Evolutionary conservation across 441 rosid species (phyloP).

Genomic region (Corymbia citriodora): DNA sequence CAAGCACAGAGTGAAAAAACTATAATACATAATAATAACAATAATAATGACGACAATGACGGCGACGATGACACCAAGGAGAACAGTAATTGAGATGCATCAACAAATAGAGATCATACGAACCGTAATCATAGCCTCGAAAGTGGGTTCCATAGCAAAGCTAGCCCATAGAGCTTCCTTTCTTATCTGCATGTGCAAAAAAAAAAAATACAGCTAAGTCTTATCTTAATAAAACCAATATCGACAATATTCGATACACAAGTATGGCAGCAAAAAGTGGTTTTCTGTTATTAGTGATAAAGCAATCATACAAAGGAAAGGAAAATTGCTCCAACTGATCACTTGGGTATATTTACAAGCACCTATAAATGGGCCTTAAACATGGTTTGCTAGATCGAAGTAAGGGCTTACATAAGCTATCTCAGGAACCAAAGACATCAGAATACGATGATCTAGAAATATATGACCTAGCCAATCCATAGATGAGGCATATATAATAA

Average conservation of each 20-base stretch:
- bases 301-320: background rate
- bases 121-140: constrained; percentile 80
- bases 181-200: constrained; percentile 52
- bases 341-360: background rate
- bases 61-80: too few relatives aligned
- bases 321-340: background rate
- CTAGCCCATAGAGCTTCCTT: constrained; percentile 96
- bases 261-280: background rate
- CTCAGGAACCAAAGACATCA: background rate
- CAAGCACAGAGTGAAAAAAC: background rate
- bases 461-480: background rate
- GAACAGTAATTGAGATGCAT: background rate
- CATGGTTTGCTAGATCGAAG: background rate
- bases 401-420: background rate
- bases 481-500: background rate
- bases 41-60: background rate
- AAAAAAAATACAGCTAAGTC: background rate
- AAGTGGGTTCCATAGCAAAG: constrained; percentile 83
- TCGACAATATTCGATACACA: background rate
- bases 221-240: background rate
- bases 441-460: background rate
- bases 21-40: background rate
- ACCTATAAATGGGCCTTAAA: background rate
- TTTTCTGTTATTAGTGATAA: background rate
- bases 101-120: background rate